Evolutionary conservation across 345 rosid genomes (phyloP).

Genomic region (sweet orange (Citrus sinensis)): DNA sequence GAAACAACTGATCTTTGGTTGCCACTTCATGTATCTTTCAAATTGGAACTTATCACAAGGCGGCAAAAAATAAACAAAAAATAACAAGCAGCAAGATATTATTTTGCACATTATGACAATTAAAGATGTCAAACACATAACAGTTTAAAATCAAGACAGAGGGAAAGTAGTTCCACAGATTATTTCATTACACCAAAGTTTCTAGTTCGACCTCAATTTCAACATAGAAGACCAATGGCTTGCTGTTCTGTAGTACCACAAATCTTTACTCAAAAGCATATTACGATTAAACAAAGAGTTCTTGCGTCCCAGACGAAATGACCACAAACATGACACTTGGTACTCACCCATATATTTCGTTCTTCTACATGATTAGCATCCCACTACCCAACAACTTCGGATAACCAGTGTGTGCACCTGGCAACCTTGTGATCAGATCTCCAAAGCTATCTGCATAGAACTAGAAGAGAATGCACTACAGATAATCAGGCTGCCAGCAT

Average conservation of each 20-base stretch:
- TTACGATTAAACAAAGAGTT: background rate
- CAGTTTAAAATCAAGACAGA: background rate
- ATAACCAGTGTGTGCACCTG: constrained; percentile 4
- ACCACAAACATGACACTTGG: background rate
- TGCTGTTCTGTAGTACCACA: background rate
- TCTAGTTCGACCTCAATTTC: constrained; percentile 8
- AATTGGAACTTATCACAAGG: too few relatives aligned
- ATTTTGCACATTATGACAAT: background rate
- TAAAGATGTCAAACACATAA: background rate
- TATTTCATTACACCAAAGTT: constrained; percentile 6
- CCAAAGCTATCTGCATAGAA: constrained; percentile 19
- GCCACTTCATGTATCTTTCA: too few relatives aligned
- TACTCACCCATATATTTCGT: constrained; percentile 11
- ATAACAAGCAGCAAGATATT: too few relatives aligned
- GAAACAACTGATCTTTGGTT: too few relatives aligned
- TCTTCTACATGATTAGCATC: background rate
- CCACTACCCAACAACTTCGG: constrained; percentile 17
- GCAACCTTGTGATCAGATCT: constrained; percentile 11
- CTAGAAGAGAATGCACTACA: constrained; percentile 7
- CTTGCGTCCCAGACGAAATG: background rate
- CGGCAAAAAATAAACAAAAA: too few relatives aligned
- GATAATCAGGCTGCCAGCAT: constrained; percentile 11
- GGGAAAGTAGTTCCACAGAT: background rate
- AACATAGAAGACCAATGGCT: background rate
- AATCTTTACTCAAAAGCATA: background rate